phyloP scores from a whole-genome alignment of 768 basidiomycete species.

The Termitomyces eurrhizus region DNA sequence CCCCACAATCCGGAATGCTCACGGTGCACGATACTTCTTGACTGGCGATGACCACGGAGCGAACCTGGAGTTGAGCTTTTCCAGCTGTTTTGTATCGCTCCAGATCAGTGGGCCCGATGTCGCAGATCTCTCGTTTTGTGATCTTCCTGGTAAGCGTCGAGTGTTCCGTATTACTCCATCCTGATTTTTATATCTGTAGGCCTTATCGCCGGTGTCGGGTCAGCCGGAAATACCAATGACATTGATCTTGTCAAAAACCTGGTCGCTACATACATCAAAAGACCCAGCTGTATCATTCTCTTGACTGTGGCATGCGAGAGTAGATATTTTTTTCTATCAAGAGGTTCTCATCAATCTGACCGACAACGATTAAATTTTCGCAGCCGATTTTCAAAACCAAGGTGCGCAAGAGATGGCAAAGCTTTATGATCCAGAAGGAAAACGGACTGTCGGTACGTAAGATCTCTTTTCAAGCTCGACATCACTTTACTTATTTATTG shows the following conservation, averaged over 20 bases:
- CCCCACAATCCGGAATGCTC: constrained; percentile 30
- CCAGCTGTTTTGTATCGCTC: constrained; percentile 52
- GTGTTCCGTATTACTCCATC: not conserved
- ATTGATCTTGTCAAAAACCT: constrained; percentile 59
- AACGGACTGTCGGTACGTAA: constrained; percentile 61
- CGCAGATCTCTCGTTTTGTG: constrained; percentile 62
- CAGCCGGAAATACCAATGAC: constrained; percentile 46
- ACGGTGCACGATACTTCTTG: constrained; percentile 30
- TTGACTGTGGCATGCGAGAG: constrained; percentile 64
- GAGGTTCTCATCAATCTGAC: not conserved
- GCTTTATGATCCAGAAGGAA: constrained; percentile 54
- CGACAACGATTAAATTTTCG: not conserved
- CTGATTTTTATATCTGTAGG: constrained; percentile 27
- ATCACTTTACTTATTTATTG: not conserved
- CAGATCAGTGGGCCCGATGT: constrained; percentile 57
- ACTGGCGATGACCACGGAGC: constrained; percentile 29
- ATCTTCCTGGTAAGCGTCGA: constrained; percentile 46
- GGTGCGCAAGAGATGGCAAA: constrained; percentile 67
- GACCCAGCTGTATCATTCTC: constrained; percentile 59
- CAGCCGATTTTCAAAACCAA: constrained; percentile 81
- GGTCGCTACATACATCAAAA: constrained; percentile 54
- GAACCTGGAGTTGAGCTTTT: constrained; percentile 35
- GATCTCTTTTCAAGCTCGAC: not conserved
- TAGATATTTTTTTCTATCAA: constrained; percentile 24
- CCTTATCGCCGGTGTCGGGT: constrained; percentile 54